Percentiles rank a stretch among this genome's conserved stretches.
These are phyloP conservation scores for Purpureocillium lavendulum DNA, from an alignment of 2,329 filamentous ascomycete species.

Conservation along the genomic window DNA sequence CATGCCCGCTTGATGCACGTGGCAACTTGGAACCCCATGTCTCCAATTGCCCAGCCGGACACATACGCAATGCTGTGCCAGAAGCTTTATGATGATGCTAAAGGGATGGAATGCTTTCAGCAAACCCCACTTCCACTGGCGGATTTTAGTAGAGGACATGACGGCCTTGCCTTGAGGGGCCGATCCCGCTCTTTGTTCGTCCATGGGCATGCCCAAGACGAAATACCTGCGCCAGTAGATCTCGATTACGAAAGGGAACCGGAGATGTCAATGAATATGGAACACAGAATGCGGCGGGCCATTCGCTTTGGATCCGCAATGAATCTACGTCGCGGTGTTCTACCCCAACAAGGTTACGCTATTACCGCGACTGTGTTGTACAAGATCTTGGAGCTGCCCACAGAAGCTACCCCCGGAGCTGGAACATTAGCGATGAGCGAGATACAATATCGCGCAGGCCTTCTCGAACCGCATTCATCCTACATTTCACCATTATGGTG, in stretches of 20 bases:
- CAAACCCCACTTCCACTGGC: neutral
- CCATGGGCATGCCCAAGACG: neutral
- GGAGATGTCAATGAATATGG: neutral
- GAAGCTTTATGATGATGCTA: neutral
- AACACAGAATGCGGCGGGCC: neutral
- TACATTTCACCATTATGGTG: neutral
- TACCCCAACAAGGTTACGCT: neutral
- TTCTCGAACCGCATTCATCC: neutral
- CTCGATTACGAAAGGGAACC: neutral
- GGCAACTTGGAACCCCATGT: neutral
- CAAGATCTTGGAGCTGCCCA: neutral
- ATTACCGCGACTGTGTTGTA: conserved; percentile 11
- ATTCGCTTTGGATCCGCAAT: neutral
- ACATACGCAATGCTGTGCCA: neutral
- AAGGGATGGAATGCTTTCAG: neutral
- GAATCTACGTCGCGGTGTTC: neutral
- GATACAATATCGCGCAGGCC: neutral
- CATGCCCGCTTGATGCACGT: neutral
- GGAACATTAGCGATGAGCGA: neutral
- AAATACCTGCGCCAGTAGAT: neutral
- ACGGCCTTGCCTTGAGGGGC: neutral
- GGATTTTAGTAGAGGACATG: neutral
- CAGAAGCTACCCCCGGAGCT: neutral
- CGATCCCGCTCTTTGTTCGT: neutral
- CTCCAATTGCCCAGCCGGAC: neutral